phyloP scores from a whole-genome alignment of 805 yeast species.

The Schwanniomyces sp. region DNA sequence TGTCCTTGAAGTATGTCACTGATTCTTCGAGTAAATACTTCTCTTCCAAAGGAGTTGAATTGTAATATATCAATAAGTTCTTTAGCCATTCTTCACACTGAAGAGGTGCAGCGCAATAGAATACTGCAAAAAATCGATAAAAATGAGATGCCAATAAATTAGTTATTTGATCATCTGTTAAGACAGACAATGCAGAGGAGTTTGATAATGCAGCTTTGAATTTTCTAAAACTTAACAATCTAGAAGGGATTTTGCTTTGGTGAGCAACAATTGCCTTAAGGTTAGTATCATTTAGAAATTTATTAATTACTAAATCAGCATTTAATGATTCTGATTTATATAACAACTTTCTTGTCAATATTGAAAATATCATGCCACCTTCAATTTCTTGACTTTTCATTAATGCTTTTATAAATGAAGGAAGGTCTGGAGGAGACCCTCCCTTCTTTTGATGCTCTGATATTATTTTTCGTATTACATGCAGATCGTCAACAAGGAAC shows the following conservation, averaged over 20 bases:
- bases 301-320: conserved; percentile 3
- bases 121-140: conserved; percentile 4
- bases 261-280: conserved; percentile 10
- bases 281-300: conserved; percentile 6
- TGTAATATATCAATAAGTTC: background rate
- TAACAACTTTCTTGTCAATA: conserved; percentile 10
- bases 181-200: background rate
- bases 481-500: conserved; percentile 8
- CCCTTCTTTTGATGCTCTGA: conserved; percentile 3
- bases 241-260: conserved; percentile 8
- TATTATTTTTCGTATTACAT: conserved; percentile 5
- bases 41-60: background rate
- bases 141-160: conserved; percentile 3
- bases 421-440: conserved; percentile 1
- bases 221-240: conserved; percentile 3
- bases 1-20: conserved; percentile 2
- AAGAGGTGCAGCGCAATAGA: conserved; percentile 1
- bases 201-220: background rate
- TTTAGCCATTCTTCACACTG: conserved; percentile 4
- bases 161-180: background rate
- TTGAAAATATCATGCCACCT: conserved; percentile 10
- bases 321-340: conserved; percentile 5
- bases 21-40: background rate
- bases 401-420: conserved; percentile 6
- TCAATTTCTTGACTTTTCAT: conserved; percentile 11